Evolutionary conservation across 1,139 yeast species (phyloP), one percentile per base, ranked within the genome.

Genomic region (Groenewaldozyma sp.): DNA sequence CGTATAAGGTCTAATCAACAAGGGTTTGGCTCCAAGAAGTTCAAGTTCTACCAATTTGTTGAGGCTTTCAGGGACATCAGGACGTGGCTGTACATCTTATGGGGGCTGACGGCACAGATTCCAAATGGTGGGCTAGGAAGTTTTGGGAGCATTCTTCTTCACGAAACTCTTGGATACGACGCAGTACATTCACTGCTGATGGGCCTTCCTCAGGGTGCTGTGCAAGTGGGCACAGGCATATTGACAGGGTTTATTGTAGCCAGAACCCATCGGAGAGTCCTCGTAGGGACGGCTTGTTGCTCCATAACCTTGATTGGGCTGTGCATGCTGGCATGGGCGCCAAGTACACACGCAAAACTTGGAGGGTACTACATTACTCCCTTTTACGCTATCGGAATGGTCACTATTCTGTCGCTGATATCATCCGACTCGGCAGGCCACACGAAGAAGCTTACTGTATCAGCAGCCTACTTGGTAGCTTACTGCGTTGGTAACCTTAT

Each of bases 351-450:
- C n/a, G 31, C n/a, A 9, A 7, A 28, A 14, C 31, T 28, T 28
- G 31, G 13, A 13, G 31, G 31, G 16, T 28, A 28, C 18, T 28
- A 28, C 18, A 28, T 28, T 7, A 13, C 18, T 7, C 31, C 31
- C 9, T 28, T 28, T 13, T 28, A 28, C 18, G 31, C 31, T 13
- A 28, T 28, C 9, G 31, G 31, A 16, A 28, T 28, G 31, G 31
- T 28, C n/a, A 28, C 31, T 9, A 28, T 28, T 13, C 18, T 28
- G 31, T 56, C 66, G 49, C 43, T 68, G 58, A 35, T 62, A 54
- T 44, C 62, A 57, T 31, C 67, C 35, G 80, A 80, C 51, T 71
- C 76, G 6, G 78, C 84, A 2, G 88, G 88, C 16, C 76, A 76
- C 51, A 77, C 86, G 13, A 79, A 80, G 58, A 75, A 78, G 53